Evolutionary conservation across 2,329 filamentous ascomycete genomes (phyloP).

Genomic region (Botrytis paeoniae): DNA sequence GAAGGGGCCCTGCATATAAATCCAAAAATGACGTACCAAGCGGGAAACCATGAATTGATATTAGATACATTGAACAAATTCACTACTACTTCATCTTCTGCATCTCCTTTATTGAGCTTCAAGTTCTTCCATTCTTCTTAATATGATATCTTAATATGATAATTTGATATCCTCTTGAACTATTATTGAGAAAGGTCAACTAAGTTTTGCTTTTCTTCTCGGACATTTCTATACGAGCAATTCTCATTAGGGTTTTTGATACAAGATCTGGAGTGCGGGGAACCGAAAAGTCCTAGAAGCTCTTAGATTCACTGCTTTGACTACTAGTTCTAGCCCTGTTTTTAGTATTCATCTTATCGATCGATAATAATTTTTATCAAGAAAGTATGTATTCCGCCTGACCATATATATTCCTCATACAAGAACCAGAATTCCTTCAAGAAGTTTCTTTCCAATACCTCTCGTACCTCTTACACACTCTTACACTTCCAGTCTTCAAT

Average conservation of each 20-base stretch:
- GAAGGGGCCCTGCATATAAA: slow-evolving; percentile 6
- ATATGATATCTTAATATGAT: neutral
- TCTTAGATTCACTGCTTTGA: neutral
- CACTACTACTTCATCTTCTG: neutral
- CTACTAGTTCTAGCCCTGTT: neutral
- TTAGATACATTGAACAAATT: neutral
- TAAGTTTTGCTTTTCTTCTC: neutral
- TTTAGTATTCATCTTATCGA: neutral
- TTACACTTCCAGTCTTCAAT: neutral
- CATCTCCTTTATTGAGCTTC: neutral
- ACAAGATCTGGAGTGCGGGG: neutral
- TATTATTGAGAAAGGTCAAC: neutral
- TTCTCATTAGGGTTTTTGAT: neutral
- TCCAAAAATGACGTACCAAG: neutral
- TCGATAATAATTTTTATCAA: neutral
- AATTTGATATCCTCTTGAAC: neutral
- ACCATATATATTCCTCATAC: neutral
- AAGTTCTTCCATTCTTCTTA: neutral
- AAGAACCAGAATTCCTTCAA: neutral
- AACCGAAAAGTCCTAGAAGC: neutral
- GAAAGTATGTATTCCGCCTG: neutral
- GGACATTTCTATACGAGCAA: neutral
- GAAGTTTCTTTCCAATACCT: neutral
- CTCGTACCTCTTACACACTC: neutral
- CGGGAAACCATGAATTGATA: neutral